Percentiles rank a stretch among this genome's conserved stretches.
phyloP scores from a whole-genome alignment of 1,139 yeast genomes.

The Lodderomyces jiufengensis region DNA sequence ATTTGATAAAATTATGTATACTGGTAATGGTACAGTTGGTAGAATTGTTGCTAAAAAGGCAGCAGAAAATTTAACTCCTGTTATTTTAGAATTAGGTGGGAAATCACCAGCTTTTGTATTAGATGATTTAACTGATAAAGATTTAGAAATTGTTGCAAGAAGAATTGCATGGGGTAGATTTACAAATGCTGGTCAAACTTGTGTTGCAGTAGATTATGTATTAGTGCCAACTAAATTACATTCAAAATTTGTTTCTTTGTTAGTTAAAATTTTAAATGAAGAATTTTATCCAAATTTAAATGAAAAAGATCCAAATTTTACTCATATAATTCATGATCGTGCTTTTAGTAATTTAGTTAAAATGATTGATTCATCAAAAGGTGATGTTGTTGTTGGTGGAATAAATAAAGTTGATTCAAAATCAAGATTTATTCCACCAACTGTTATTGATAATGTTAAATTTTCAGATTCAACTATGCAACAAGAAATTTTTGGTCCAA shows the following conservation, averaged over 20 bases:
- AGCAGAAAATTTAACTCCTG: conserved; percentile 80
- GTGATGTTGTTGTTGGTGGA: conserved; percentile 59
- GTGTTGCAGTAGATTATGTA: conserved; percentile 85
- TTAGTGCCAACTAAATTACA: conserved; percentile 59
- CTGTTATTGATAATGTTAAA: conserved; percentile 57
- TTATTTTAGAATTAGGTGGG: conserved; percentile 86
- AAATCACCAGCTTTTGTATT: conserved; percentile 80
- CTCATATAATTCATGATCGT: conserved; percentile 63
- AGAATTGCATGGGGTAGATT: conserved; percentile 79
- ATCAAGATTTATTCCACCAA: conserved; percentile 65
- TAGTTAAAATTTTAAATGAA: conserved; percentile 40
- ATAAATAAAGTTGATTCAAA: conserved; percentile 35
- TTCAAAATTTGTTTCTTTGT: conserved; percentile 47
- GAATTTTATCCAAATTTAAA: conserved; percentile 35
- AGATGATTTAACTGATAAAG: conserved; percentile 39
- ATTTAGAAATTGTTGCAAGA: conserved; percentile 53
- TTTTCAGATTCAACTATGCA: conserved; percentile 73
- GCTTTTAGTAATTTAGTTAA: conserved; percentile 52
- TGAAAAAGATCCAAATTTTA: conserved; percentile 37
- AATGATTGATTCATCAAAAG: conserved; percentile 52
- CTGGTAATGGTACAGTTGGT: conserved; percentile 80
- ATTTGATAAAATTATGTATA: conserved; percentile 81
- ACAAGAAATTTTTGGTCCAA: conserved; percentile 81
- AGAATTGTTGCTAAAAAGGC: conserved; percentile 76
- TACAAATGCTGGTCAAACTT: conserved; percentile 84